Evolutionary conservation across 176 grass and related monocot genomes (phyloP), one percentile per base, ranked within the genome.

Genomic region (Oryza brachyantha): DNA sequence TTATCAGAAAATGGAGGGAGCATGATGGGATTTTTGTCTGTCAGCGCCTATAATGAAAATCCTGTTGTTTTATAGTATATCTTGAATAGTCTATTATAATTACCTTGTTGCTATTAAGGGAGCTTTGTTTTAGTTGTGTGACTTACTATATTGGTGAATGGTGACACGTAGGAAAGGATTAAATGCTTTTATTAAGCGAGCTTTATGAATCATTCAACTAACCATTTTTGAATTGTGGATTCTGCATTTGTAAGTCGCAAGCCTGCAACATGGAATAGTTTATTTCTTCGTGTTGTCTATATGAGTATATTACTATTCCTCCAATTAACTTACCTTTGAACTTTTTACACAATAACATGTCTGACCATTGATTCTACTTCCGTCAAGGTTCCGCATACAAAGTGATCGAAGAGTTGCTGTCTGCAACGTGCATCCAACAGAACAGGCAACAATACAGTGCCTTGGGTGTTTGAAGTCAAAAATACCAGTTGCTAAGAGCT

Each of bases 401-500:
- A 84, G 85, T 73, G 93, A 93, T 64, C 81, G 76, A 71, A 91
- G 87, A 84, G 63, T 86, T 1, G 59, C 88, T 50, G 65, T 97
- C 63, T 97, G 93, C 72, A 97, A 90, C 72, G 79, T 97, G 35
- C 93, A 97, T 74, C 93, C 90, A 59, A 87, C 86, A 67, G 93
- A 97, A 85, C 78, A 85, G 66, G 93, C 93, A 79, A 89, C 90
- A 5, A 77, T 97, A 68, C 93, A 97, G 73, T 97, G 93, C 64
- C 36, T 97, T 21, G 88, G 87, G 32, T 97, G 93, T 83, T n/a
- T 97, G 29, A 97, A 97, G 76, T 89, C 86, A 79, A 97, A 97
- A 86, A 87, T 93, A 75, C 90, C 93, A 77, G 69, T 85, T 81
- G 81, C 85, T 24, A 97, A 91, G 81, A 93, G 93, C 82, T 97